Percentiles rank a stretch among this genome's conserved stretches.
Evolutionary conservation across 371 early-diverging fungal species (phyloP).

Genomic region (Polyrhizophydium stewartii): DNA sequence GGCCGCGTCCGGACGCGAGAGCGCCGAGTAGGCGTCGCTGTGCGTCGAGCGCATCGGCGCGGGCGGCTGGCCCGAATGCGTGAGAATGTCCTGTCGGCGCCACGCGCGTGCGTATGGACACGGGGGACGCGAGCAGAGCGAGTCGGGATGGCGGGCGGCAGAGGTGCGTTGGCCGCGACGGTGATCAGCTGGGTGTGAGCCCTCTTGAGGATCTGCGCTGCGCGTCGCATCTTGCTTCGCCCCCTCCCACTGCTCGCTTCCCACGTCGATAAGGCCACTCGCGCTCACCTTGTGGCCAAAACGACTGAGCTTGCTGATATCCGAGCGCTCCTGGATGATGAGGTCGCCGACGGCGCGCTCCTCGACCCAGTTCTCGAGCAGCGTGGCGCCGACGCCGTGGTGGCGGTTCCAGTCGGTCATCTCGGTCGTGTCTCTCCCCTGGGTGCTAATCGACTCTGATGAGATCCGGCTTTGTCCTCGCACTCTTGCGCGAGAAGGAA

Average conservation of each 20-base stretch:
- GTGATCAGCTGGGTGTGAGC: too few relatives aligned
- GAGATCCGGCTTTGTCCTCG: too few relatives aligned
- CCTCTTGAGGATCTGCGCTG: too few relatives aligned
- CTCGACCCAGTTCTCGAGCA: conserved; percentile 51
- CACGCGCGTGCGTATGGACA: too few relatives aligned
- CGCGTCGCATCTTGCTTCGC: too few relatives aligned
- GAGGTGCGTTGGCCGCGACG: too few relatives aligned
- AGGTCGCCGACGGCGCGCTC: conserved; percentile 37
- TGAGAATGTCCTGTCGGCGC: conserved; percentile 20
- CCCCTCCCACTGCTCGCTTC: conserved; percentile 12
- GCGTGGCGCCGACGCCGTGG: conserved; percentile 40
- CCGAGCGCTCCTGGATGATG: conserved; percentile 10
- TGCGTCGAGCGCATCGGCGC: not conserved
- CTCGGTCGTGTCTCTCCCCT: too few relatives aligned
- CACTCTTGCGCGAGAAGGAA: too few relatives aligned
- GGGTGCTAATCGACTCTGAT: too few relatives aligned
- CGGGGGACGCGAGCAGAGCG: too few relatives aligned
- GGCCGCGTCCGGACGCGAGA: conserved; percentile 8
- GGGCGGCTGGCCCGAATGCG: conserved; percentile 3
- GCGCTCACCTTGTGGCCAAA: not conserved
- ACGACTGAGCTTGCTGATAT: not conserved
- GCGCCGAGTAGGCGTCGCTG: not conserved
- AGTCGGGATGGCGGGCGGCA: too few relatives aligned
- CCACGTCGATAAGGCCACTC: not conserved
- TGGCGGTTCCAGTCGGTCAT: conserved; percentile 41